Percentiles rank a stretch among this genome's conserved stretches.
phyloP scores from a whole-genome alignment of 768 basidiomycete species.

The Agrocybe praecox region DNA sequence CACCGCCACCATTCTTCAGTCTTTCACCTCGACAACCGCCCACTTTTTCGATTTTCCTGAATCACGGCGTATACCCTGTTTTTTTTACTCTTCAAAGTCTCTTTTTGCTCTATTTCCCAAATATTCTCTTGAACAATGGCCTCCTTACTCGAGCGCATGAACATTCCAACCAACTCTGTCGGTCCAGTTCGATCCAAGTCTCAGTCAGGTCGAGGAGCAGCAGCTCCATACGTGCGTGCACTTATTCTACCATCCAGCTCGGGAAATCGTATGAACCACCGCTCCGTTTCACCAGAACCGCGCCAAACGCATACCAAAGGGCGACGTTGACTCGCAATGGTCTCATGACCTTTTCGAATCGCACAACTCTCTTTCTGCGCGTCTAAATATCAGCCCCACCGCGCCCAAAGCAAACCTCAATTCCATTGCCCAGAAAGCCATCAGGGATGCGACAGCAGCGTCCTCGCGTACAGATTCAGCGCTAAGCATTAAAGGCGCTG shows the following conservation, averaged over 20 bases:
- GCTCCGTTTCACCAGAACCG: constrained; percentile 40
- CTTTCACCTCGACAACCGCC: background rate
- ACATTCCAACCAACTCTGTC: constrained; percentile 37
- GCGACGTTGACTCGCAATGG: constrained; percentile 68
- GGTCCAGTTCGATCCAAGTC: constrained; percentile 52
- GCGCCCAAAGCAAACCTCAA: constrained; percentile 55
- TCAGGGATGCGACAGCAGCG: constrained; percentile 56
- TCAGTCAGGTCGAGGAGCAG: constrained; percentile 35
- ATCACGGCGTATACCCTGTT: background rate
- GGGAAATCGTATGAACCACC: constrained; percentile 22
- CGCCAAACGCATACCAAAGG: constrained; percentile 58
- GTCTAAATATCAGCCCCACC: constrained; percentile 46
- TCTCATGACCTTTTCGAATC: constrained; percentile 71
- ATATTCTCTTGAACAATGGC: constrained; percentile 38
- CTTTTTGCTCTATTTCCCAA: background rate
- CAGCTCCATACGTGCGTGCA: constrained; percentile 57
- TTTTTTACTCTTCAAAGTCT: background rate
- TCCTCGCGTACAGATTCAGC: constrained; percentile 29
- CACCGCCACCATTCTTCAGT: constrained; percentile 5
- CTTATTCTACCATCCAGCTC: constrained; percentile 24
- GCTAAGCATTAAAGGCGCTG: constrained; percentile 73
- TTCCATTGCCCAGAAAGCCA: constrained; percentile 58
- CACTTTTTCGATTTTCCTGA: constrained; percentile 1
- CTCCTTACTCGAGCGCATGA: constrained; percentile 64
- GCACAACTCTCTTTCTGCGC: constrained; percentile 62